These are phyloP conservation scores for Calonectria multiphialidica DNA, from an alignment of 2,329 filamentous ascomycete species.

Conservation along the genomic window DNA sequence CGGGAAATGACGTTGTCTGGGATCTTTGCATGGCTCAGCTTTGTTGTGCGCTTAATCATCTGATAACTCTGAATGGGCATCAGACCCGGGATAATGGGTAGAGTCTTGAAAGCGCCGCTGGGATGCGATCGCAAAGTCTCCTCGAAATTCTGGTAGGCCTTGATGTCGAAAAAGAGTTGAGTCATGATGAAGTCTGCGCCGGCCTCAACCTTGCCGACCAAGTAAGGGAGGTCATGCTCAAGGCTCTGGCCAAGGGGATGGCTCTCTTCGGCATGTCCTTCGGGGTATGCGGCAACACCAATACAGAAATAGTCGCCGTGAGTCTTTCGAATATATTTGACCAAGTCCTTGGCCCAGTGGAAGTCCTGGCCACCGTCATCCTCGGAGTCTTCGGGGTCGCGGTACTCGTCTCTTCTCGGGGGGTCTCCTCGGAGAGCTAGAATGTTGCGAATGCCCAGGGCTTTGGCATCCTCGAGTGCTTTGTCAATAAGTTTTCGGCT, in stretches of 20 bases:
- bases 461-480: constrained; percentile 90
- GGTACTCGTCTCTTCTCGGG: constrained; percentile 89
- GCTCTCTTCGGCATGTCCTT: constrained; percentile 93
- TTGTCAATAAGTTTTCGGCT: constrained; percentile 86
- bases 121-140: constrained; percentile 80
- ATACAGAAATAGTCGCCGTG: constrained; percentile 97
- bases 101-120: constrained; percentile 85
- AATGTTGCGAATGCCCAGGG: constrained; percentile 92
- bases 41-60: constrained; percentile 93
- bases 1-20: constrained; percentile 78
- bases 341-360: constrained; percentile 88
- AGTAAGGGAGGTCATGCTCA: constrained; percentile 87
- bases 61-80: constrained; percentile 99
- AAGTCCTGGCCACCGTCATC: constrained; percentile 82
- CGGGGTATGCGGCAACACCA: constrained; percentile 93
- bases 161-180: constrained; percentile 93
- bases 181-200: constrained; percentile 99
- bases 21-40: constrained; percentile 90
- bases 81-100: constrained; percentile 92
- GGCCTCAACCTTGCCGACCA: constrained; percentile 90
- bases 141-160: constrained; percentile 87
- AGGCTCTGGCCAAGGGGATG: constrained; percentile 78
- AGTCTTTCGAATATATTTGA: constrained; percentile 86
- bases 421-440: constrained; percentile 92
- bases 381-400: constrained; percentile 67